Evolutionary conservation across 768 basidiomycete genomes (phyloP).

Genomic region (Gymnopilus junonius): DNA sequence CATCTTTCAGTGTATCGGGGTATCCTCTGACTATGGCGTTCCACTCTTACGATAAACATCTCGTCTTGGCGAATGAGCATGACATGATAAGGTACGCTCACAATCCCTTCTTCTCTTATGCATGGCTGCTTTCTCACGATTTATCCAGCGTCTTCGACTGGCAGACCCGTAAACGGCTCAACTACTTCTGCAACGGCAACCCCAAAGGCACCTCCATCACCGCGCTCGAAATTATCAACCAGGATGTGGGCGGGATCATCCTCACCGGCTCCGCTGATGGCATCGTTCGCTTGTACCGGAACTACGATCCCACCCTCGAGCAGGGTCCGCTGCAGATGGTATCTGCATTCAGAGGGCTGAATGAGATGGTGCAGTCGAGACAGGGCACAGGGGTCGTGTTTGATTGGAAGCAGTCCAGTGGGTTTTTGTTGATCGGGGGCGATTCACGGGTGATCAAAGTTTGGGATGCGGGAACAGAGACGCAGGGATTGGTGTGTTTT

Average conservation of each 20-base stretch:
- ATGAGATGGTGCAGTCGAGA: slow-evolving; percentile 74
- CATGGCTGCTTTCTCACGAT: slow-evolving; percentile 3
- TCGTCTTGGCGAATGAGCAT: slow-evolving; percentile 83
- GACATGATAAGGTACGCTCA: slow-evolving; percentile 77
- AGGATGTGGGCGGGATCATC: slow-evolving; percentile 91
- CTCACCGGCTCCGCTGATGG: slow-evolving; percentile 92
- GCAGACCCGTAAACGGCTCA: slow-evolving; percentile 78
- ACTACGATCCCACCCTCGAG: slow-evolving; percentile 80
- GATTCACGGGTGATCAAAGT: slow-evolving; percentile 88
- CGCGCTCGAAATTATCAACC: slow-evolving; percentile 90
- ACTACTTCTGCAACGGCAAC: slow-evolving; percentile 90
- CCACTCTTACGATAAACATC: slow-evolving; percentile 91
- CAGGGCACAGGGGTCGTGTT: slow-evolving; percentile 85
- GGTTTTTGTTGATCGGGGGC: slow-evolving; percentile 86
- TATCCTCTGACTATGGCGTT: slow-evolving; percentile 81
- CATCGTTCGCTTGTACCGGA: slow-evolving; percentile 87
- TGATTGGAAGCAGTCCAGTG: slow-evolving; percentile 92
- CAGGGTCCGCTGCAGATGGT: slow-evolving; percentile 87
- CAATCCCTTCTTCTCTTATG: slow-evolving; percentile 20
- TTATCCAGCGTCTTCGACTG: slow-evolving; percentile 88
- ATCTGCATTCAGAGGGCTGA: slow-evolving; percentile 89
- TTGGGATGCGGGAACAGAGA: slow-evolving; percentile 96
- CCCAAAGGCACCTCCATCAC: slow-evolving; percentile 83
- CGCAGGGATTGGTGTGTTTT: slow-evolving; percentile 64
- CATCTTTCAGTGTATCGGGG: slow-evolving; percentile 60